Percentiles rank a stretch among this genome's conserved stretches.
Conservation (phyloP, 768 basidiomycete species). For the Gyrodon lividus region DNA sequence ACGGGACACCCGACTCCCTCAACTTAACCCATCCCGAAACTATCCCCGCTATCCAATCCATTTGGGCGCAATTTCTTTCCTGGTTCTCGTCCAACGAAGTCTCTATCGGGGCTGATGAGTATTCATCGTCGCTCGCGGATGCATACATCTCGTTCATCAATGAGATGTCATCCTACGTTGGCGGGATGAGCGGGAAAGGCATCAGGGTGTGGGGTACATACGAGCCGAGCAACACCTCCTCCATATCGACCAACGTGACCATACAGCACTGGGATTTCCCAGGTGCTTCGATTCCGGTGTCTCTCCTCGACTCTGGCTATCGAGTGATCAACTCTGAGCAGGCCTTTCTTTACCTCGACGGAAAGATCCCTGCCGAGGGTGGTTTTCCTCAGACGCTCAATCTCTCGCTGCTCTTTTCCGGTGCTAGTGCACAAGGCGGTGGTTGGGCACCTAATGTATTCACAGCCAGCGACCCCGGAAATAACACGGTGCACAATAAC, state of each 20-base stretch:
- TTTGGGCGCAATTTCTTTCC: conserved; percentile 42
- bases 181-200: conserved; percentile 31
- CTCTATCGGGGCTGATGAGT: conserved; percentile 48
- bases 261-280: conserved; percentile 47
- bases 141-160: conserved; percentile 45
- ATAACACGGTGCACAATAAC: conserved; percentile 32
- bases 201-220: conserved; percentile 45
- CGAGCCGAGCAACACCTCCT: conserved; percentile 36
- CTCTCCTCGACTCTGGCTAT: conserved; percentile 35
- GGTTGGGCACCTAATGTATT: conserved; percentile 41
- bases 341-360: conserved; percentile 37
- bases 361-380: conserved; percentile 33
- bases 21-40: conserved; percentile 42
- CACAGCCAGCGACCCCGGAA: conserved; percentile 24
- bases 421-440: conserved; percentile 23
- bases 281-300: conserved; percentile 30
- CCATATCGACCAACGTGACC: conserved; percentile 40
- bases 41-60: conserved; percentile 40
- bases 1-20: conserved; percentile 35
- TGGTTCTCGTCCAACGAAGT: conserved; percentile 41
- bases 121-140: conserved; percentile 35
- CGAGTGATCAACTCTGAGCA: conserved; percentile 37
- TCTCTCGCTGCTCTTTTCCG: conserved; percentile 30
- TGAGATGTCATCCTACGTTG: conserved; percentile 39
- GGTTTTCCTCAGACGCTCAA: conserved; percentile 36